Evolutionary conservation across 148 eudicot genomes (phyloP), one percentile per base, ranked within the genome.

Genomic region (Euryodendron excelsum): DNA sequence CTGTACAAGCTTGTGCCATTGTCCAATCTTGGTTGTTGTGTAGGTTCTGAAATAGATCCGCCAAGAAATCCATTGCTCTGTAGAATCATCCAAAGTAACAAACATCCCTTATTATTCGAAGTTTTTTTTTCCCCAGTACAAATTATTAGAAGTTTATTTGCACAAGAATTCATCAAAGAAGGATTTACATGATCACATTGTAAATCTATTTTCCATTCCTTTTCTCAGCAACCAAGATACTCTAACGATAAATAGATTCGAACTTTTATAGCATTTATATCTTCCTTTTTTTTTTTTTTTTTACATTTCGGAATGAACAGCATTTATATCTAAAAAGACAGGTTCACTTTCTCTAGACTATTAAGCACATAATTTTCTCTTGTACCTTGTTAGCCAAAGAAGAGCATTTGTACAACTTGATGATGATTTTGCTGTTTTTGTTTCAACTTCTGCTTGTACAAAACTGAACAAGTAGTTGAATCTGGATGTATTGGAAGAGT

Each of bases 1-100:
- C 99, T 2, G 82, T 82, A 83, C 96, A 93, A 80, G 87, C 91
- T 85, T 93, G 96, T 44, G 89, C 77, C 91, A 91, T 88, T 56
- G 93, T 41, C 99, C 94, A 91, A 55, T 90, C 98, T 80, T 86
- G 83, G 71, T 95, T 92, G 69, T 95, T 87, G 20, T 80, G 74
- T 69, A 95, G 78, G 82, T 93, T 87, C 41, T 80, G 91, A 82
- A 95, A 95, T 74, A 95, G 78, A 87, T 86, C 96, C 87, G 86
- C 90, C 80, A 95, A 61, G 85, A 95, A 95, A 87, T 95, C 97
- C 96, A 93, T 93, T 25, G 97, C 96, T 82, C 97, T 93, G 84
- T 48, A 77, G 63, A 66, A 72, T 55, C 70, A 72, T n/a, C 37
- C 63, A 66, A 21, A 18, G 27, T 66, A 66, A 34, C 25, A 1